A percentile compares a stretch with the other conserved stretches of the same genome.
These are phyloP conservation scores for Penicillium sp. DNA, from an alignment of 2,329 filamentous ascomycete species.

Conservation along the genomic window DNA sequence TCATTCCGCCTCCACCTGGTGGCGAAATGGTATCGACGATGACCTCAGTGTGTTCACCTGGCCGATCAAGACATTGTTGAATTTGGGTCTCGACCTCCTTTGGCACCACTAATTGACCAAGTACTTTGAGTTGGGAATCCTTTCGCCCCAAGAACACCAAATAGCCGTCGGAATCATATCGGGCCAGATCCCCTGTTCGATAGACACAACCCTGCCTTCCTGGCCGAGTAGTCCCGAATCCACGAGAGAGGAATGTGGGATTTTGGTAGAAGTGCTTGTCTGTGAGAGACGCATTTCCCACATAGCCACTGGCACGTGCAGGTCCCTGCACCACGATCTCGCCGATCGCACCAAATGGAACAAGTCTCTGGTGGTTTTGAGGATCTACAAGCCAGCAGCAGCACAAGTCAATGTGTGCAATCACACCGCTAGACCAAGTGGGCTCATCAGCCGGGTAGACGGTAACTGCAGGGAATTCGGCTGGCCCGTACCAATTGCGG, in stretches of 20 bases:
- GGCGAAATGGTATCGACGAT: neutral
- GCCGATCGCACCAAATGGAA: neutral
- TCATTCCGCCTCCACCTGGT: neutral
- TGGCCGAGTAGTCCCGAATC: neutral
- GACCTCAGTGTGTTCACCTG: neutral
- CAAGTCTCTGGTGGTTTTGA: neutral
- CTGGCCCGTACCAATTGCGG: neutral
- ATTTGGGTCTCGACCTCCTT: neutral
- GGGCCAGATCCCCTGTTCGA: neutral
- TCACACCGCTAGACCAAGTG: neutral
- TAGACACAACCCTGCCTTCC: neutral
- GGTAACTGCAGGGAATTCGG: neutral
- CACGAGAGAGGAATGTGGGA: neutral
- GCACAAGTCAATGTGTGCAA: neutral
- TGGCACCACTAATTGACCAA: neutral
- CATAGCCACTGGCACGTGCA: neutral
- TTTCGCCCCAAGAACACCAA: neutral
- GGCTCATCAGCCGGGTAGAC: neutral
- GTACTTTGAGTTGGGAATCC: neutral
- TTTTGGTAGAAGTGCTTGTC: neutral
- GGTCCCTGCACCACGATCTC: neutral
- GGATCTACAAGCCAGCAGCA: slow-evolving; percentile 1
- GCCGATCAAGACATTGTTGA: neutral
- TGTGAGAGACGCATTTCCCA: neutral
- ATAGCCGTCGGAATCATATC: neutral